A percentile compares a stretch with the other conserved stretches of the same genome.
Conservation (phyloP, 2,329 filamentous ascomycete species). For the Xylaria hypoxylon region DNA sequence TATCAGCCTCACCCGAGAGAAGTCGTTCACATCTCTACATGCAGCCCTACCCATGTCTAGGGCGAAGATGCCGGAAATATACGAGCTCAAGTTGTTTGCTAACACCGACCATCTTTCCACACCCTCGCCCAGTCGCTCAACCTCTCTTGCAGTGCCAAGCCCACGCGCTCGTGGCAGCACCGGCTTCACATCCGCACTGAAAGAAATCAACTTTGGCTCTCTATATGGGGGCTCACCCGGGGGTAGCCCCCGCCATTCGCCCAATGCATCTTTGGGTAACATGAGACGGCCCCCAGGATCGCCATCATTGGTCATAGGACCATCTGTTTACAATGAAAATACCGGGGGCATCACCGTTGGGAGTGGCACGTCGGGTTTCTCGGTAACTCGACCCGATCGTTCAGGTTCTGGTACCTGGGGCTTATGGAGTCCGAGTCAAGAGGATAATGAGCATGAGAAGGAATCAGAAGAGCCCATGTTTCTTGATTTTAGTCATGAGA, state of each 20-base stretch:
- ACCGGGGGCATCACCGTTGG: slow-evolving; percentile 55
- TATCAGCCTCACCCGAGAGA: slow-evolving; percentile 43
- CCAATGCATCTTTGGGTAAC: slow-evolving; percentile 55
- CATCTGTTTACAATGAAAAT: slow-evolving; percentile 48
- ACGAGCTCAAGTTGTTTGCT: slow-evolving; percentile 80
- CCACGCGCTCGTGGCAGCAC: slow-evolving; percentile 56
- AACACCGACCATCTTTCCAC: slow-evolving; percentile 76
- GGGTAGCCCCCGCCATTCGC: slow-evolving; percentile 60
- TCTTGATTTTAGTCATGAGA: slow-evolving; percentile 62
- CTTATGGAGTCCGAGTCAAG: slow-evolving; percentile 56
- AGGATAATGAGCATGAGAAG: slow-evolving; percentile 44
- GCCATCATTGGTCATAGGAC: slow-evolving; percentile 35
- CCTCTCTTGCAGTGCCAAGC: slow-evolving; percentile 50
- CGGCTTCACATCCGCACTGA: slow-evolving; percentile 52
- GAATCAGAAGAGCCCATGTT: slow-evolving; percentile 55
- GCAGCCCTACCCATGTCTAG: slow-evolving; percentile 41
- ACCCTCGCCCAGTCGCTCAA: slow-evolving; percentile 49
- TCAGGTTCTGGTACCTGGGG: slow-evolving; percentile 55
- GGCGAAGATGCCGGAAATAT: slow-evolving; percentile 69
- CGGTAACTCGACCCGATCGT: slow-evolving; percentile 52
- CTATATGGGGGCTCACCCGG: slow-evolving; percentile 56
- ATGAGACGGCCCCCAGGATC: slow-evolving; percentile 50
- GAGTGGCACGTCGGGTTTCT: slow-evolving; percentile 47
- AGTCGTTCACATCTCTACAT: slow-evolving; percentile 47
- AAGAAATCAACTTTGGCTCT: slow-evolving; percentile 46